Conservation (phyloP, 1,284 basidiomycete genomes). For the Porogramme epimiltina region DNA sequence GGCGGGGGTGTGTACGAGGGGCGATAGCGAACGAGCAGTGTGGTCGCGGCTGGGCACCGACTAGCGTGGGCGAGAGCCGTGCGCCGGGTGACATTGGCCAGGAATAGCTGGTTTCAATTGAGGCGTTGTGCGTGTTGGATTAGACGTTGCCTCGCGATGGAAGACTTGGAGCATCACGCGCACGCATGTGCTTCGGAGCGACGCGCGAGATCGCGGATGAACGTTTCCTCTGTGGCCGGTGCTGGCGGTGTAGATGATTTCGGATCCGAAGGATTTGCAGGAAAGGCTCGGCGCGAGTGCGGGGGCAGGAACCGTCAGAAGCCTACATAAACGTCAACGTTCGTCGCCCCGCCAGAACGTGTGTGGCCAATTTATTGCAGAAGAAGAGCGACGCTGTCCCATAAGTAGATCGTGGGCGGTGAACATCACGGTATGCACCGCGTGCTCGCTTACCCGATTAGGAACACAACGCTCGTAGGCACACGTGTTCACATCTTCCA, state of each 20-base stretch:
- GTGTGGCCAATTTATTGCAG: neutral
- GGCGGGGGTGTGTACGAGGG: neutral
- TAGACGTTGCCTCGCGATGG: neutral
- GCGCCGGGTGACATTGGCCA: neutral
- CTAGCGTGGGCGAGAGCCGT: neutral
- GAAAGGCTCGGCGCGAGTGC: too few species aligned
- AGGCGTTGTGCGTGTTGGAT: neutral
- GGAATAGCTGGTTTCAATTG: constrained; percentile 1
- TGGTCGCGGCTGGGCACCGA: neutral
- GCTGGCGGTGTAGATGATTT: neutral
- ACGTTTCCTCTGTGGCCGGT: too few species aligned
- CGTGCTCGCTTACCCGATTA: constrained; percentile 1
- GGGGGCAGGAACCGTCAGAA: too few species aligned
- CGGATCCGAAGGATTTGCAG: too few species aligned
- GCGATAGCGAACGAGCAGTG: neutral
- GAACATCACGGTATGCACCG: neutral
- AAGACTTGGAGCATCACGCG: neutral
- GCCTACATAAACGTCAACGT: neutral
- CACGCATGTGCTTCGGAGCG: neutral
- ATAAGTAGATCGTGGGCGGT: too few species aligned
- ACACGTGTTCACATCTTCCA: constrained; percentile 9
- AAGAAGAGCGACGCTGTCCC: neutral
- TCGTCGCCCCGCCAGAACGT: constrained; percentile 1
- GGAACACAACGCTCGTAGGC: neutral
- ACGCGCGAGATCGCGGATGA: too few species aligned